Base-by-base conservation (phyloP, 495 filamentous ascomycete genomes). In the Tuber brumale region DNA sequence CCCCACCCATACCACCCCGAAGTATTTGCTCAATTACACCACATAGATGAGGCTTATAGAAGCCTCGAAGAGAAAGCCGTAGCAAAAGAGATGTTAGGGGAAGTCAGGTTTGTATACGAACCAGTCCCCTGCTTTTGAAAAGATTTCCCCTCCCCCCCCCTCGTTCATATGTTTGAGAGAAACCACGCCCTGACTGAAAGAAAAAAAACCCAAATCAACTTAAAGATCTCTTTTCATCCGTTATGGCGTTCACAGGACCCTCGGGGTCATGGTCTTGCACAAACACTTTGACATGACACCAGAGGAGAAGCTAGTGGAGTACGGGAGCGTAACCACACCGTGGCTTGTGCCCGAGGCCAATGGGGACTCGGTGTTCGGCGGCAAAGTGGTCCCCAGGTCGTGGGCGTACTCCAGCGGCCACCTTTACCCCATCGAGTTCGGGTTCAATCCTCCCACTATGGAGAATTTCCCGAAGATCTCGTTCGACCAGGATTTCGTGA, bases 221-320 rank as follows among this genome's bases (percentile, higher is more conserved):
- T 75, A 35, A 18, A 83, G 81, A 48, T 72, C 72, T 0, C 69
- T 83, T 16, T 83, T 83, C 46, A 76, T 74, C 37, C 57, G 46
- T 4, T 75, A 83, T 71, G 71, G 73, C 16, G 73, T 83, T 14
- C 78, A 81, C 19, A 75, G 76, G 4, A 74, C 46, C 23, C 61
- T 80, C 70, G 82, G 82, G 18, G 27, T 83, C 35, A 80, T 75
- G 42, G 76, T 83, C 44, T 72, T 83, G n/a, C 82, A 83, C 46
- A 72, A 76, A 6, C 82, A 83, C 46, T 83, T 83, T 76, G 74
- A 79, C 37, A 73, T 83, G 72, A 66, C 51, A 12, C 41, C 44
- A 0, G 79, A 80, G 16, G 82, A 83, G 71, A 81, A 72, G 37
- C 73, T 83, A 39, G 79, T 83, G 48, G 82, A 83, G 73, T 82